Evolutionary conservation across 352 stramenopile species (phyloP), one percentile per base, ranked within the genome.

Genomic region (Blastocystis sp.): DNA sequence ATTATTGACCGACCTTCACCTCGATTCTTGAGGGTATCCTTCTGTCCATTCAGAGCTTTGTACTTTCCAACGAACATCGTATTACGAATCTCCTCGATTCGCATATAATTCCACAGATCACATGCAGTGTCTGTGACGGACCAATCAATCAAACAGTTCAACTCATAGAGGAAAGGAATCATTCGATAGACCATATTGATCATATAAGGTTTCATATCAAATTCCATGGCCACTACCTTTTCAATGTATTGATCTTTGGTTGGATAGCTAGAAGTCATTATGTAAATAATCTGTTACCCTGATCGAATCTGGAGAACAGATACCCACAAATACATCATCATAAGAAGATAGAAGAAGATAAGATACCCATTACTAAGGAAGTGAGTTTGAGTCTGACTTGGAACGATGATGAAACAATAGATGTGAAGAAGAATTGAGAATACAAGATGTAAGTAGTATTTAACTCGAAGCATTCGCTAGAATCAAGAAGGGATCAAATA

Each of bases 61-160:
- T 89, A 89, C n/a, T 79, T 89, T 27, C 62, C 60, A 53, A 89
- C 69, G 66, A 79, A 89, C 37, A 89, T 59, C 24, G 62, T 89
- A 48, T 79, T 79, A 30, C 60, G 78, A 35, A 89, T 79, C 66
- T 89, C 78, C 37, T 79, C 60, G 22, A 89, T 51, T 22, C 78
- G 78, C 60, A 89, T 89, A 33, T 79, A 89, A 33, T 69, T 64
- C 40, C 42, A 89, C 11, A 79, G 24, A 64, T 89, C 78, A 33
- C 42, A 60, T 51, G 66, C 35, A 11, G 78, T 89, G 27, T 89
- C 78, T 22, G 78, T 89, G 24, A 79, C 60, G 13, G 66, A 54
- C 78, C 78, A 89, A 48, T 89, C 78, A 42, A 89, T 89, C 42
- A 89, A 17, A 48, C 66, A 79, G 54, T 89, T 76, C 40, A 89